phyloP scores from a whole-genome alignment of 176 grass and related monocot species.

The Cocos nucifera region DNA sequence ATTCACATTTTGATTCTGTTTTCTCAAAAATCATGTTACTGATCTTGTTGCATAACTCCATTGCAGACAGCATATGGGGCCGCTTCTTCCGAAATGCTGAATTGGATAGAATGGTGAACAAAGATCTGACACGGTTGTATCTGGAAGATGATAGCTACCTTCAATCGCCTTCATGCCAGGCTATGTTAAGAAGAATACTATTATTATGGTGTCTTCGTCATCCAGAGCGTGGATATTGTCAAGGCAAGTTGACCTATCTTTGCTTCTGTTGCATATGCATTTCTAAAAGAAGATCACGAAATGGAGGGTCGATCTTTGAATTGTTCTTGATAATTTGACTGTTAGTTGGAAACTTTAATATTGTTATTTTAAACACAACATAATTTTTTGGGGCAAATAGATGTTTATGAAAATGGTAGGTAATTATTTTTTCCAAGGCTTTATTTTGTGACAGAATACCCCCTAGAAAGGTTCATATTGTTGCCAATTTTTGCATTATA shows the following conservation, averaged over 20 bases:
- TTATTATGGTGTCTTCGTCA: constrained; percentile 89
- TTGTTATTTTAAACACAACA: no score
- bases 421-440: no score
- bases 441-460: no score
- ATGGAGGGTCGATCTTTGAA: neutral
- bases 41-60: no score
- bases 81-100: constrained; percentile 82
- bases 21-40: no score
- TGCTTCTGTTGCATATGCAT: neutral
- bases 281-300: neutral
- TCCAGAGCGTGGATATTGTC: constrained; percentile 76
- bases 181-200: constrained; percentile 76
- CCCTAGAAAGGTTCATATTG: no score
- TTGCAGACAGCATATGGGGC: constrained; percentile 82
- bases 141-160: constrained; percentile 81
- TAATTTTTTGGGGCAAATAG: no score
- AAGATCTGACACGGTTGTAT: constrained; percentile 82
- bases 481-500: no score
- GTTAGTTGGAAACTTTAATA: no score
- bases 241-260: constrained; percentile 42
- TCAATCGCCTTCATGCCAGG: constrained; percentile 69
- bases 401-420: no score
- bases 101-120: constrained; percentile 78
- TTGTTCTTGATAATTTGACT: neutral
- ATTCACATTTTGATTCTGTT: no score